A percentile compares a stretch with the other conserved stretches of the same genome.
Evolutionary conservation across 169 alveolate genomes (phyloP).

Genomic region (Eimeria maxima): DNA sequence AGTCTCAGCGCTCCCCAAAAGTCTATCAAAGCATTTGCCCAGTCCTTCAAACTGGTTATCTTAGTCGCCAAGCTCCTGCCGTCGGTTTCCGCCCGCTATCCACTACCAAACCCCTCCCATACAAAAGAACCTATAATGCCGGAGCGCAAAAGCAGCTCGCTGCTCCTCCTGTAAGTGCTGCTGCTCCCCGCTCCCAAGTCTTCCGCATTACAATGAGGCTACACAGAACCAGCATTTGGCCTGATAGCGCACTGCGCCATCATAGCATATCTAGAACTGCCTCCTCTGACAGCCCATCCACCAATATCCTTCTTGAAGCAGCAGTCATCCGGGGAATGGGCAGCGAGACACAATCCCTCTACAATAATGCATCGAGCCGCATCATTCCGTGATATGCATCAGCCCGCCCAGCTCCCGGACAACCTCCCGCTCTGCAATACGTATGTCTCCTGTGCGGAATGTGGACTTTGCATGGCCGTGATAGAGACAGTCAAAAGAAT

Average conservation of each 20-base stretch:
- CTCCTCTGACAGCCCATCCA: background rate
- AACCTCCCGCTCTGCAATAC: background rate
- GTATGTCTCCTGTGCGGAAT: background rate
- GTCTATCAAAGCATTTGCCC: constrained; percentile 5
- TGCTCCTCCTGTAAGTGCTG: background rate
- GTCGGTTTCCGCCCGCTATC: constrained; percentile 6
- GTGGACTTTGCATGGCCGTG: background rate
- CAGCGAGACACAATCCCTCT: background rate
- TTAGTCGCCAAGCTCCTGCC: constrained; percentile 1
- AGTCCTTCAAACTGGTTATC: background rate
- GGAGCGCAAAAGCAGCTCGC: background rate
- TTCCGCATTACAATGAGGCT: background rate
- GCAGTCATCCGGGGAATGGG: background rate
- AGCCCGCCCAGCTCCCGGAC: background rate
- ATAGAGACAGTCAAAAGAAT: background rate
- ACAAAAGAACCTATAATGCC: background rate
- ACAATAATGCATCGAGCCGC: background rate
- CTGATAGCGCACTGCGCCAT: constrained; percentile 40
- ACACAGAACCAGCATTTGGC: background rate
- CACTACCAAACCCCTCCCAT: constrained; percentile 17
- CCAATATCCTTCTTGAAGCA: background rate
- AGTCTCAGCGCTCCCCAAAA: background rate
- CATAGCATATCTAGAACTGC: background rate
- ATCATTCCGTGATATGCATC: background rate
- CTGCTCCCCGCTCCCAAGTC: background rate